Base-by-base conservation (phyloP, 2,329 filamentous ascomycete species). In the Colletotrichum costaricense region DNA sequence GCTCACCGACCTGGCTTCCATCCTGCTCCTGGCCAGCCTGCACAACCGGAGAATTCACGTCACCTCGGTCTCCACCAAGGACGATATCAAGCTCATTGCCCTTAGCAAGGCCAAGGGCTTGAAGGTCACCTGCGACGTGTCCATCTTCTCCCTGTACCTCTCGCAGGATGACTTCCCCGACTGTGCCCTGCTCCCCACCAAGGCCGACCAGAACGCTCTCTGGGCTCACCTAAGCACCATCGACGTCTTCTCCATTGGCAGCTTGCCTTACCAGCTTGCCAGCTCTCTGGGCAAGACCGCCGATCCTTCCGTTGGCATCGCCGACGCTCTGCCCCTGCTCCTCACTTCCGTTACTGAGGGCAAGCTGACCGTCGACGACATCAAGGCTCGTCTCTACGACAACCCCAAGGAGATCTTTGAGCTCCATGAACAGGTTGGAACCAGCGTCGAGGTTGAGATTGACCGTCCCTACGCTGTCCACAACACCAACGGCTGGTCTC, bases 401-500 rank as follows among this genome's bases (percentile, higher is more conserved):
- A 95, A 95, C 80, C 93, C 93, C 3, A 93, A 93, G 85, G 89
- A 90, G 80, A 95, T 95, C 78, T 95, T 95, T 77, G 93, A 95
- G 84, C 88, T 95, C 63, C 93, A 95, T 76, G 93, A 95, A 77
- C 93, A 95, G 82, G 83, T 88, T n/a, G 91, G 91, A 72, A 92
- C 92, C 49, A 90, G 89, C 5, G 88, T 95, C 46, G 93, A 95
- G 84, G 88, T 94, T 26, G 93, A 95, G 82, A 87, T 95, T 77
- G 93, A 94, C 80, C 90, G 93, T 57, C 88, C 92, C 2, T 93
- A 93, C 81, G 86, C 89, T 4, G 85, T 92, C 69, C 82, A 89
- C 62, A 81, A 82, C 70, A 81, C 85, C 26, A 76, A 85, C 42
- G 81, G 84, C 26, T 94, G 92, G 93, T 94, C 93, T 76, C 93